Base-by-base conservation (phyloP, 805 yeast genomes). In the Sporopachydermia quercuum region DNA sequence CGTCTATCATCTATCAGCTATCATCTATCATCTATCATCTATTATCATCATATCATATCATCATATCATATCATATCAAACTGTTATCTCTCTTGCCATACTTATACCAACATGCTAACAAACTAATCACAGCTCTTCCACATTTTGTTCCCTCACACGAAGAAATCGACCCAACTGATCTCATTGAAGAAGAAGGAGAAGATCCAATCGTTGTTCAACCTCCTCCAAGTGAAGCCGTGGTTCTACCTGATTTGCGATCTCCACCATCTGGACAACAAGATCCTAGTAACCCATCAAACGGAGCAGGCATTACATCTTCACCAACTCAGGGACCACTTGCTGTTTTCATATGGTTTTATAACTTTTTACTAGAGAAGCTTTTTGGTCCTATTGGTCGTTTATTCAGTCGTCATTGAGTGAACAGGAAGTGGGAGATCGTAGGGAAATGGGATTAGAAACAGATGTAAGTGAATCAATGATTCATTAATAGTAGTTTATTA, bases 341-440 rank as follows among this genome's bases (percentile, higher is more conserved):
- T 8, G 30, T 23, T 23, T 23, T 23, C 30, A 8, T 23, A 8
- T 23, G 30, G 30, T 23, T 23, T 8, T 23, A 23, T 23, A 23
- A 23, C 30, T 23, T 8, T n/a, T n/a, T 23, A n/a, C 8, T 23
- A 8, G 30, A 23, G 8, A 23, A 23, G 30, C 30, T 23, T 8
- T 23, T 23, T 23, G 30, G 30, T 23, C 30, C 30, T 23, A n/a
- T 23, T 8, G n/a, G 30, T 8, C 30, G 30, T 8, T 23, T 23
- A 8, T 23, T 23, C 30, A n/a, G n/a, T n/a, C 30, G 30, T 23
- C 30, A 23, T n/a, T 23, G 30, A 23, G 30, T 23, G 30, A 23
- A n/a, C n/a, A 14, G 11, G 15, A n/a, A 13, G 16, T 34, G 17
- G 39, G 27, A 16, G 15, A 16, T 18, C n/a, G 14, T 18, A 8